Evolutionary conservation across 192 early-diverging fungal genomes (phyloP).

Genomic region (Phycomyces blakesleeanus): DNA sequence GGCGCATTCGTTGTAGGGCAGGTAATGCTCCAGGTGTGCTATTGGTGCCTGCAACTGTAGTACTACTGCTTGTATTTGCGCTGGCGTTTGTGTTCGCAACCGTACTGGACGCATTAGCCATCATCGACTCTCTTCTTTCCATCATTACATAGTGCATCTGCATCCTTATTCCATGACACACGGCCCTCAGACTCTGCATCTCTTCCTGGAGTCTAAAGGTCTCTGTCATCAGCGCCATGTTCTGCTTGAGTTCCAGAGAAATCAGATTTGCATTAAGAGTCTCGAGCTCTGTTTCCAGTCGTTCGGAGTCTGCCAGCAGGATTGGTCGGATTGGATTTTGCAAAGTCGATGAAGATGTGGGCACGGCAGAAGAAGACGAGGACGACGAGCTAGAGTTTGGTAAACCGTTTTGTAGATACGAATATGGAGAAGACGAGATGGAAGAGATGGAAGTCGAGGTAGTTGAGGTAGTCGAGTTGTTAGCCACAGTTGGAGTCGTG

Average conservation of each 20-base stretch:
- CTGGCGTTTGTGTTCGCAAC: not conserved
- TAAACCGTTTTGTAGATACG: too few relatives aligned
- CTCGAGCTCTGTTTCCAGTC: conserved; percentile 52
- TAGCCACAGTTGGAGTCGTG: too few relatives aligned
- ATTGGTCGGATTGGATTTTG: too few relatives aligned
- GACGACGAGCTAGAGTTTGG: too few relatives aligned
- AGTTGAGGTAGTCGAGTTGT: too few relatives aligned
- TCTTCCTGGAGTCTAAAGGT: conserved; percentile 65
- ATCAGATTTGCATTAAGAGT: conserved; percentile 50
- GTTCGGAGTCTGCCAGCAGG: conserved; percentile 49
- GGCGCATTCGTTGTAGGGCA: not conserved
- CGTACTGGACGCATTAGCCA: not conserved
- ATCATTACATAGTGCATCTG: conserved; percentile 65
- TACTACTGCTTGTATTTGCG: not conserved
- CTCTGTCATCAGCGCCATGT: conserved; percentile 66
- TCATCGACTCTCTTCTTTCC: conserved; percentile 36
- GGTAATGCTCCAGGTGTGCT: too few relatives aligned
- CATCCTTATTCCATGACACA: conserved; percentile 64
- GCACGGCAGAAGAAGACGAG: too few relatives aligned
- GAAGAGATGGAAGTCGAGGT: too few relatives aligned
- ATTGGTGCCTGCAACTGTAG: not conserved
- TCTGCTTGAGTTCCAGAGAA: conserved; percentile 63
- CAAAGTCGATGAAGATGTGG: too few relatives aligned
- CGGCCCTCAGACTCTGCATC: conserved; percentile 57
- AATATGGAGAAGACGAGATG: too few relatives aligned